Evolutionary conservation across 352 stramenopile species (phyloP).

Genomic region (Globisporangium paddicum): DNA sequence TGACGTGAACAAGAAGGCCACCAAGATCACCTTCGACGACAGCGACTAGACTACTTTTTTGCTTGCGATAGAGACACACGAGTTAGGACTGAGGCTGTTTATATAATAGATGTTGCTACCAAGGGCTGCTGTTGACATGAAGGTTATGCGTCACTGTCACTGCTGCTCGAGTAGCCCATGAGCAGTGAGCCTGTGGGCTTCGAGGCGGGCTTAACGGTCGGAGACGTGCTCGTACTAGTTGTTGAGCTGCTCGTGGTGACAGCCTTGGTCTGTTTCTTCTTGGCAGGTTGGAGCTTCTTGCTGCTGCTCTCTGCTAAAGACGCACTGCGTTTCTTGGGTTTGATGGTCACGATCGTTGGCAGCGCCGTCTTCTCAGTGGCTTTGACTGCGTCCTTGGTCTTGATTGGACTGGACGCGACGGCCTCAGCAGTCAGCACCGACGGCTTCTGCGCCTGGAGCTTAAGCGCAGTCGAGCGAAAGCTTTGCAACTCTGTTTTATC

Average conservation of each 20-base stretch:
- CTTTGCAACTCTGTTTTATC: slow-evolving; percentile 41
- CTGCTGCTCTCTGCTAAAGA: slow-evolving; percentile 14
- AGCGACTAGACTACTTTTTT: slow-evolving; percentile 31
- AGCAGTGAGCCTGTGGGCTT: slow-evolving; percentile 20
- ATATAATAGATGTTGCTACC: slow-evolving; percentile 9
- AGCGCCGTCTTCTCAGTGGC: slow-evolving; percentile 12
- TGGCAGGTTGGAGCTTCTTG: slow-evolving; percentile 17
- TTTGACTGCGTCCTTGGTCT: background rate
- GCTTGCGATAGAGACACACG: background rate
- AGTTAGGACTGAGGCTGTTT: slow-evolving; percentile 5
- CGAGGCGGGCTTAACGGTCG: background rate
- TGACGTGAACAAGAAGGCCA: slow-evolving; percentile 95
- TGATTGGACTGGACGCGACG: background rate
- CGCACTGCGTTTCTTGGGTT: slow-evolving; percentile 45
- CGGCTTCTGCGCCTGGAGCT: slow-evolving; percentile 46
- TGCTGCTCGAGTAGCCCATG: slow-evolving; percentile 57
- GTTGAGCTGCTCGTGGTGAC: too few species aligned
- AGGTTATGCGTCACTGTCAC: slow-evolving; percentile 20
- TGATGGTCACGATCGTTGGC: slow-evolving; percentile 32
- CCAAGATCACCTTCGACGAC: slow-evolving; percentile 96
- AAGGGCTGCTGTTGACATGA: too few species aligned
- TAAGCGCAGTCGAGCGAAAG: slow-evolving; percentile 58
- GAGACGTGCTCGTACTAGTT: background rate
- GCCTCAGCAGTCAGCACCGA: slow-evolving; percentile 15
- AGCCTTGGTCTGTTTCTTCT: slow-evolving; percentile 9